Evolutionary conservation across 208 protist species (phyloP).

Genomic region (Eutreptiella sp.): DNA sequence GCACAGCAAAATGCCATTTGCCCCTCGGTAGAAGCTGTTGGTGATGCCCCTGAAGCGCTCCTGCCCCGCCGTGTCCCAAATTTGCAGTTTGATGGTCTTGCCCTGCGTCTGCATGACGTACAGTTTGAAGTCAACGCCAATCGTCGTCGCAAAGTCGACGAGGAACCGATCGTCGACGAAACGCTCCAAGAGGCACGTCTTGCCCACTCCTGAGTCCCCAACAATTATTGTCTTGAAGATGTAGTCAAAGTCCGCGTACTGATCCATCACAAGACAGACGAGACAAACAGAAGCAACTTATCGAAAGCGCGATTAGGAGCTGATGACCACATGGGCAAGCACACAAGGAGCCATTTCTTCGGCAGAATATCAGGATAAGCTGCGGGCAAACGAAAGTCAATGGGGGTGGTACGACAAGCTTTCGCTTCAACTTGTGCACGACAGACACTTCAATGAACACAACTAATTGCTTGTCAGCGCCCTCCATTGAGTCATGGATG

Average conservation of each 20-base stretch:
- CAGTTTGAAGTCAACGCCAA: constrained; percentile 83
- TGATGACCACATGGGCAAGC: too few species aligned
- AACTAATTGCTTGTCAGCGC: too few species aligned
- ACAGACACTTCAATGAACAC: too few species aligned
- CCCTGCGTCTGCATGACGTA: constrained; percentile 62
- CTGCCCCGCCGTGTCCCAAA: constrained; percentile 78
- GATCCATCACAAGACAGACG: constrained; percentile 54
- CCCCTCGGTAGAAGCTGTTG: constrained; percentile 83
- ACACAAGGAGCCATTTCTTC: too few species aligned
- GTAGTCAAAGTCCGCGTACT: too few species aligned
- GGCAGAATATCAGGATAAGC: too few species aligned
- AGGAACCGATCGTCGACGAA: constrained; percentile 63
- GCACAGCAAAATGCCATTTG: constrained; percentile 74
- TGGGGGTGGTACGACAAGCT: too few species aligned
- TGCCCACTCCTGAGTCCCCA: constrained; percentile 91
- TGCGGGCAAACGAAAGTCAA: too few species aligned
- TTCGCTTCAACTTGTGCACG: too few species aligned
- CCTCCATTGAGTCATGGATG: too few species aligned
- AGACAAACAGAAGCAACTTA: too few species aligned
- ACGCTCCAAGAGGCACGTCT: constrained; percentile 93
- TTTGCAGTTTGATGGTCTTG: constrained; percentile 78
- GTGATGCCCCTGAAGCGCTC: constrained; percentile 83
- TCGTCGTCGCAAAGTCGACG: constrained; percentile 43
- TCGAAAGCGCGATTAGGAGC: too few species aligned
- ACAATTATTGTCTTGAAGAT: constrained; percentile 99